Conservation (phyloP, 1,284 basidiomycete genomes). For the Coniophora puteana region DNA sequence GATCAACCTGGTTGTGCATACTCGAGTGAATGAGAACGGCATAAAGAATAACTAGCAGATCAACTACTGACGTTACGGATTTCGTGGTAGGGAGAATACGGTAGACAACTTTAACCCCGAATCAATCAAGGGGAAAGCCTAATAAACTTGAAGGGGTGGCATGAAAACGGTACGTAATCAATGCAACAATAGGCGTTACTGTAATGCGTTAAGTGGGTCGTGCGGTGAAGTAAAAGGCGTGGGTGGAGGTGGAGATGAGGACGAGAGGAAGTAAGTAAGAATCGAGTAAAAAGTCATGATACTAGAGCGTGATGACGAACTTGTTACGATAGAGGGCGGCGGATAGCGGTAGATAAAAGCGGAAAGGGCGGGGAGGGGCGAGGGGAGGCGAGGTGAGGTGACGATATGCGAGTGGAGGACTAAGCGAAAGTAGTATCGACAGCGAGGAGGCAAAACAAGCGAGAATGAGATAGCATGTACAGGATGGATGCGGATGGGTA, state of each 20-base stretch:
- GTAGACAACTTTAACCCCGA: no score
- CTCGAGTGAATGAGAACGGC: no score
- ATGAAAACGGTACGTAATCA: constrained; percentile 2
- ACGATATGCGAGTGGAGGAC: constrained; percentile 14
- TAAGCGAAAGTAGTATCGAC: background rate
- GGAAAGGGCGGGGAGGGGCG: constrained; percentile 6
- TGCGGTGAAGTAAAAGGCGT: no score
- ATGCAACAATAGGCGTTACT: constrained; percentile 16
- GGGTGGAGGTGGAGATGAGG: no score
- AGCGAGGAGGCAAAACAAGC: background rate
- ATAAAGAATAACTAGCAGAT: no score
- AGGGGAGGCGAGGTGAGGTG: constrained; percentile 11
- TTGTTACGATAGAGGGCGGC: constrained; percentile 16
- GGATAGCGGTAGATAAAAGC: constrained; percentile 31
- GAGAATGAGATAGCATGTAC: background rate
- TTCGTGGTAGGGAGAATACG: no score
- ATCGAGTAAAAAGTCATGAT: constrained; percentile 17
- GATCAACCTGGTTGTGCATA: no score
- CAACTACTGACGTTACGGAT: no score
- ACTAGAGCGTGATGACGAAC: constrained; percentile 14
- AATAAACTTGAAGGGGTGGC: background rate
- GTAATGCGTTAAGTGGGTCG: no score
- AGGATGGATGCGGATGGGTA: no score
- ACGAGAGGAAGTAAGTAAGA: constrained; percentile 10
- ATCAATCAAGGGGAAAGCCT: no score